Evolutionary conservation across 768 basidiomycete genomes (phyloP), one percentile per base, ranked within the genome.

Genomic region (Hemileccinum impolitum): DNA sequence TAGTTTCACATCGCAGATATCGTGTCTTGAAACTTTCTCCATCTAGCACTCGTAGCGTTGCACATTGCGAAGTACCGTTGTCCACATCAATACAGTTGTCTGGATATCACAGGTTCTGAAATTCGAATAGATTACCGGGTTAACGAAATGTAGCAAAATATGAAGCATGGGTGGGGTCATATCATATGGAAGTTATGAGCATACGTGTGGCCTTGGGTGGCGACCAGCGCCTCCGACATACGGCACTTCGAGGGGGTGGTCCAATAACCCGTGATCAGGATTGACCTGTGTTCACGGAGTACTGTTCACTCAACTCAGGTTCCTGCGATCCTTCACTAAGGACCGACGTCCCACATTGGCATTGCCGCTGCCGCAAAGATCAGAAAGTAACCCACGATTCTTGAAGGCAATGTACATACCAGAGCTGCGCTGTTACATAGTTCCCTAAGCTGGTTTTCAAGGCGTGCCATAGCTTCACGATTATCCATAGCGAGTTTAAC

Each of bases 401-500:
- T 6, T 0, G 9, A 21, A 26, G 26, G 12, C 30, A 9, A 8
- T 23, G 23, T 3, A 23, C 3, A 52, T 26, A 58, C 57, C 43
- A 18, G 9, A 40, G 13, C 21, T 13, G 28, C 1, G 15, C n/a
- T 28, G 2, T 15, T 30, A 25, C 18, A 7, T 23, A 54, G 4
- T 21, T 4, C 31, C n/a, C 2, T 28, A 34, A 58, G 6, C 6
- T 58, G 52, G 6, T 42, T 51, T 15, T 58, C 48, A 7, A 58
- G 48, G 19, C 40, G 45, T 14, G 48, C 40, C 17, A 58, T 36
- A 17, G 43, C 48, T 1, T 45, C 42, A 7, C 42, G 26, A 39
- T 39, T 47, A 25, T 58, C 52, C 2, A 58, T 46, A 11, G 56
- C 48, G 11, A 58, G 43, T 18, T 36, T 58, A 12, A 58, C 35